phyloP scores from a whole-genome alignment of 2,329 filamentous ascomycete species.

The Arthrinium puccinioides region DNA sequence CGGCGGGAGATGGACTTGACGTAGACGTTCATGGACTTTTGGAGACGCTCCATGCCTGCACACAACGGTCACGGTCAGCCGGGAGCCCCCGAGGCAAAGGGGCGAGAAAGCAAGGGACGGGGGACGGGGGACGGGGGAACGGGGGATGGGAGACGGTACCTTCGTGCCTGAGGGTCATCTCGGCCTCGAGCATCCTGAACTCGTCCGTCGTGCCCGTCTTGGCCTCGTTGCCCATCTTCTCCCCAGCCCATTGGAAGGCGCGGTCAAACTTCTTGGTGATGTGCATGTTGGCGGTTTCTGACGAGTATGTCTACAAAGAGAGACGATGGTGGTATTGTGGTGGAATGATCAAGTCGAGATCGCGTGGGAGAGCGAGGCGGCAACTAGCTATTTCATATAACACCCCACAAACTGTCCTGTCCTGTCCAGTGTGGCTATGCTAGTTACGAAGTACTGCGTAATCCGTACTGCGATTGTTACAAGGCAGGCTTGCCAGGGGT shows the following conservation, averaged over 20 bases:
- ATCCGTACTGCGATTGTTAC: background rate
- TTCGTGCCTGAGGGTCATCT: slow-evolving; percentile 85
- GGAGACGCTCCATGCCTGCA: slow-evolving; percentile 81
- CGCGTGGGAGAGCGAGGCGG: too few species aligned
- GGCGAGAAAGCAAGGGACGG: background rate
- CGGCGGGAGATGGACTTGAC: slow-evolving; percentile 83
- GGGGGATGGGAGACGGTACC: slow-evolving; percentile 50
- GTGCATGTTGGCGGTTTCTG: slow-evolving; percentile 32
- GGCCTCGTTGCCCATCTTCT: slow-evolving; percentile 88
- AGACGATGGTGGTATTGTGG: too few species aligned
- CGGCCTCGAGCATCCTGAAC: slow-evolving; percentile 81
- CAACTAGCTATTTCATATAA: background rate
- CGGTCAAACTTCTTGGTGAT: slow-evolving; percentile 84
- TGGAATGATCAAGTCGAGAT: too few species aligned
- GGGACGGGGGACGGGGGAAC: too few species aligned
- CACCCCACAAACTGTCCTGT: slow-evolving; percentile 1
- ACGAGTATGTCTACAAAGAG: too few species aligned
- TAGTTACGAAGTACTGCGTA: too few species aligned
- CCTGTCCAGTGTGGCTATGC: slow-evolving; percentile 3
- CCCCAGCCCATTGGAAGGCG: slow-evolving; percentile 95
- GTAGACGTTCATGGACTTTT: slow-evolving; percentile 78
- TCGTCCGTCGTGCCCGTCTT: slow-evolving; percentile 84
- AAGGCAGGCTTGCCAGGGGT: slow-evolving; percentile 7
- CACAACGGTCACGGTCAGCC: background rate
- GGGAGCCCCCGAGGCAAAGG: too few species aligned